Conservation (phyloP, 2,329 filamentous ascomycete genomes). For the Diaporthe nobilis region DNA sequence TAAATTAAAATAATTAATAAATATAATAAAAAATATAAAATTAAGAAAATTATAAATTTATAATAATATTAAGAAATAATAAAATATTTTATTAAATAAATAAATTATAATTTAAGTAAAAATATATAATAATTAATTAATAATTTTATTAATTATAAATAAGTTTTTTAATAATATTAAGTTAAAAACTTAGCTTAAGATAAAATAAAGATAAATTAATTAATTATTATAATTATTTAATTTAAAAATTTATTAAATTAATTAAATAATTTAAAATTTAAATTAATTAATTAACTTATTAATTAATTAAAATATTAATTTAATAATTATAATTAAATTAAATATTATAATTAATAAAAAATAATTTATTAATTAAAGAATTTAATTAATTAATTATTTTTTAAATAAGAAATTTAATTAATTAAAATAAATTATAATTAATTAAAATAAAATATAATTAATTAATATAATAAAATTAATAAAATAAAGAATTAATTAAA, state of each 20-base stretch:
- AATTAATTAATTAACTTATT: background rate
- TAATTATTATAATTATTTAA: background rate
- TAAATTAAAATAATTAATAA: background rate
- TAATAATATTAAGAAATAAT: background rate
- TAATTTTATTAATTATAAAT: background rate
- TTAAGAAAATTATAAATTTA: background rate
- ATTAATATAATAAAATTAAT: too few relatives aligned
- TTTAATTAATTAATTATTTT: too few relatives aligned
- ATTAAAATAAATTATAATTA: too few relatives aligned
- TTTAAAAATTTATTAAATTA: background rate
- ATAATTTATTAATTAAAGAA: too few relatives aligned
- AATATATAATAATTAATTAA: background rate
- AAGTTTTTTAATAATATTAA: background rate
- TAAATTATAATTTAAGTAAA: background rate
- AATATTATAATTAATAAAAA: too few relatives aligned
- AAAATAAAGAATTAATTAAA: too few relatives aligned
- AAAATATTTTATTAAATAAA: constrained; percentile 15
- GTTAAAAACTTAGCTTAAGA: background rate
- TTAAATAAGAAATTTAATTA: too few relatives aligned
- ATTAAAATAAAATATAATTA: too few relatives aligned
- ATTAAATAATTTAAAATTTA: background rate
- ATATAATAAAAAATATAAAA: background rate
- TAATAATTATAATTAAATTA: background rate
- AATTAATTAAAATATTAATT: background rate
- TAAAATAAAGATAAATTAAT: background rate